Percentiles rank a stretch among this genome's conserved stretches.
These are phyloP conservation scores for Stagonosporopsis rhizophila DNA, from an alignment of 2,329 filamentous ascomycete species.

Conservation along the genomic window DNA sequence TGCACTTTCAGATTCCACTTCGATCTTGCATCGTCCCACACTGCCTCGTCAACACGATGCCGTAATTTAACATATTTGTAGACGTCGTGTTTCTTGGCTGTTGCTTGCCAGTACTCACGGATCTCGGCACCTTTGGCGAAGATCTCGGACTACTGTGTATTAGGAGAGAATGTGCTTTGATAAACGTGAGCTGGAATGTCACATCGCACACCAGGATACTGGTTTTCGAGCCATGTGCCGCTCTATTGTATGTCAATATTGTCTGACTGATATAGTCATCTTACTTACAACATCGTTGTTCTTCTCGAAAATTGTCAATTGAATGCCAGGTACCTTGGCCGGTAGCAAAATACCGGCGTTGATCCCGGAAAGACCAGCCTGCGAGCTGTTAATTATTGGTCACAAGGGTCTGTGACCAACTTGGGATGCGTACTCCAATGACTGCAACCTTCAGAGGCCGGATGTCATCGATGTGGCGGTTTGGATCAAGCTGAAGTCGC, in stretches of 20 bases:
- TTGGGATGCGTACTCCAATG: conserved; percentile 54
- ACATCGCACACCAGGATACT: conserved; percentile 43
- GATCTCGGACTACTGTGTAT: conserved; percentile 53
- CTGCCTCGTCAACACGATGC: conserved; percentile 47
- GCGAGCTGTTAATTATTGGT: background rate
- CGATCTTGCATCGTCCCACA: conserved; percentile 52
- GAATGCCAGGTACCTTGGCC: conserved; percentile 70
- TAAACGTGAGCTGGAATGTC: conserved; percentile 51
- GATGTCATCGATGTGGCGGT: conserved; percentile 41
- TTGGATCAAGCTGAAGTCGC: conserved; percentile 34
- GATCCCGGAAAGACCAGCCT: conserved; percentile 67
- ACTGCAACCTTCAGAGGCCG: conserved; percentile 60
- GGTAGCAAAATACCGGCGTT: conserved; percentile 71
- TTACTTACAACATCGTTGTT: conserved; percentile 51
- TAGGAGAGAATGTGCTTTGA: conserved; percentile 53
- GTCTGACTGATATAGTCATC: background rate
- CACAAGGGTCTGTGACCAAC: too few relatives aligned
- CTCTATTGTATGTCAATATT: conserved; percentile 18
- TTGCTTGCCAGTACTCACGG: conserved; percentile 50
- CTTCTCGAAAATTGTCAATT: conserved; percentile 60
- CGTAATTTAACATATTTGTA: conserved; percentile 50
- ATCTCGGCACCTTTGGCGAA: conserved; percentile 53
- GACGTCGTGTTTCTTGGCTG: conserved; percentile 50
- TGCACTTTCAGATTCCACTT: conserved; percentile 67
- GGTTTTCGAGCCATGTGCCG: conserved; percentile 49